phyloP scores from a whole-genome alignment of 202 grass and related monocot species.

The Zoysia matrella region DNA sequence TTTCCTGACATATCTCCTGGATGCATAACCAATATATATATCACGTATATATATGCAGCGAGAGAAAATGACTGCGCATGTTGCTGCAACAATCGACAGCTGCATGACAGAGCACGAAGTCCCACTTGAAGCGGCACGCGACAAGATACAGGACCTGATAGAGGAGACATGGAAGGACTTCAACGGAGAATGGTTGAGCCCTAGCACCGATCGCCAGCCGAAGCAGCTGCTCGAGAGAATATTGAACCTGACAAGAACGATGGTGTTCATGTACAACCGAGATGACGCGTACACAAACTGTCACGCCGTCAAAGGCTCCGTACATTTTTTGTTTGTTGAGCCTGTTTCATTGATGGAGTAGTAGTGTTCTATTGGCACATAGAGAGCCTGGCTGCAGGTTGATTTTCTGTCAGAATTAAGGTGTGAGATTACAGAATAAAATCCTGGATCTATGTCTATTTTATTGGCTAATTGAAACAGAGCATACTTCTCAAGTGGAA shows the following conservation, averaged over 20 bases:
- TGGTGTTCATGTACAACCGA: constrained; percentile 20
- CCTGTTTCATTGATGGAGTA: neutral
- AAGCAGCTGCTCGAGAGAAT: constrained; percentile 3
- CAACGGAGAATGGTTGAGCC: neutral
- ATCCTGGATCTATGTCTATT: no score
- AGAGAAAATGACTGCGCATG: constrained; percentile 26
- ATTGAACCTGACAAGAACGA: constrained; percentile 28
- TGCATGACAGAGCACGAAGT: constrained; percentile 34
- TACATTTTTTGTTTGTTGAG: constrained; percentile 5
- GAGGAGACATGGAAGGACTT: constrained; percentile 27
- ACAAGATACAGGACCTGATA: constrained; percentile 7
- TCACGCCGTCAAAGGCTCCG: constrained; percentile 1
- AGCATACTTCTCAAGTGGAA: neutral
- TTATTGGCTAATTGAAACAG: neutral
- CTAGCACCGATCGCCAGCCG: neutral
- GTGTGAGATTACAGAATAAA: no score
- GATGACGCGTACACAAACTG: constrained; percentile 18
- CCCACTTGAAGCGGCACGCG: neutral
- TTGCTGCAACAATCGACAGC: constrained; percentile 40
- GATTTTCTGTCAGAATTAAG: neutral
- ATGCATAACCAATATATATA: no score
- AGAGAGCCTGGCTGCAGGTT: neutral
- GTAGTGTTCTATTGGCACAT: no score
- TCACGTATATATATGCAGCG: neutral
- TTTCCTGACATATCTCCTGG: no score